These are phyloP conservation scores for Aurifilum marmelostoma DNA, from an alignment of 2,329 filamentous ascomycete genomes.

Conservation along the genomic window DNA sequence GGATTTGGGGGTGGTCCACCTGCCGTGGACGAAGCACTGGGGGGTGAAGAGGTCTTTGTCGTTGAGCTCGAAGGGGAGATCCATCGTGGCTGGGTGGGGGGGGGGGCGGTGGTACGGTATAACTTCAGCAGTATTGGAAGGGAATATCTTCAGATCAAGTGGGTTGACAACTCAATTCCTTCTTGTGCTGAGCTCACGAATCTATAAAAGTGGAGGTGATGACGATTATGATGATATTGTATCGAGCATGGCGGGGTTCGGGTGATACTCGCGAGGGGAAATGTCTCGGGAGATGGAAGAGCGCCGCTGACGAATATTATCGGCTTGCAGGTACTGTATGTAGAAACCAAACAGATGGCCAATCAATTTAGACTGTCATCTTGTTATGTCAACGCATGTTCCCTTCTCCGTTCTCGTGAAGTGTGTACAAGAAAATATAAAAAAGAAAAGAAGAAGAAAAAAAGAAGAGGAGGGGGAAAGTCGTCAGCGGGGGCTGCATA, in stretches of 20 bases:
- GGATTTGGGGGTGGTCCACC: conserved; percentile 49
- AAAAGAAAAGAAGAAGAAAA: too few species aligned
- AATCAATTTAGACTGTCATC: background rate
- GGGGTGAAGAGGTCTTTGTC: conserved; percentile 52
- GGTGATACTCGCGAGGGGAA: background rate
- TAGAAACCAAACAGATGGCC: background rate
- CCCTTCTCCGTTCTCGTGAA: background rate
- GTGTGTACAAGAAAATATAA: too few species aligned
- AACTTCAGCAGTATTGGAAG: too few species aligned
- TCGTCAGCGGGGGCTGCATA: too few species aligned
- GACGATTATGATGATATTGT: background rate
- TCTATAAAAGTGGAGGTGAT: background rate
- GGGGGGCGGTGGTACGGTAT: too few species aligned
- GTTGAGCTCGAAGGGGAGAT: conserved; percentile 47
- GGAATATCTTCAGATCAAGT: too few species aligned
- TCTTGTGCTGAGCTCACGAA: background rate
- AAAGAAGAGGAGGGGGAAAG: too few species aligned
- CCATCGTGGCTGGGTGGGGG: conserved; percentile 12
- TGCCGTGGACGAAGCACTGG: conserved; percentile 54
- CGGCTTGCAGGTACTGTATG: too few species aligned
- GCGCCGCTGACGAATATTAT: background rate
- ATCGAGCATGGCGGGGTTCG: conserved; percentile 26
- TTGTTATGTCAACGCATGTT: background rate
- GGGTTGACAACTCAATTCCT: too few species aligned
- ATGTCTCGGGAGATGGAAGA: background rate